Conservation (phyloP, 2,329 filamentous ascomycete species). For the Tolypocladium tropicale region DNA sequence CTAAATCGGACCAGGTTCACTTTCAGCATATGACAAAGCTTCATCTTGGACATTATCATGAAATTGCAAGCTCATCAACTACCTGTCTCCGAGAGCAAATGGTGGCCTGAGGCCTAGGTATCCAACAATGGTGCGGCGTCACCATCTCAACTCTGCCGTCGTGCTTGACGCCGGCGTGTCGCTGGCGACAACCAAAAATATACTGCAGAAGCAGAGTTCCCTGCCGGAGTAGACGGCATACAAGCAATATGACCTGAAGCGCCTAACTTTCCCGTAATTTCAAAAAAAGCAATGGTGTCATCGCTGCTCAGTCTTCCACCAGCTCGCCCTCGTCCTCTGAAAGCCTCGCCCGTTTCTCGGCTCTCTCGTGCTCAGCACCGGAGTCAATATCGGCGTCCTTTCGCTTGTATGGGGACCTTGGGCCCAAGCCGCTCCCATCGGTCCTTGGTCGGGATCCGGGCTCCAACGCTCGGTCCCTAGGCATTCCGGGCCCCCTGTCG, state of each 20-base stretch:
- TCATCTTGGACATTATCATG: not conserved
- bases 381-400: constrained; percentile 27
- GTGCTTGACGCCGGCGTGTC: not conserved
- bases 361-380: constrained; percentile 20
- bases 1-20: not conserved
- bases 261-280: not conserved
- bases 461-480: not conserved
- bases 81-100: not conserved
- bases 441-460: constrained; percentile 22
- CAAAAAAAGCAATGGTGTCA: too few species aligned
- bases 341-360: constrained; percentile 32
- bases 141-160: not conserved
- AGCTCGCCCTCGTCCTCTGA: constrained; percentile 41
- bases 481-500: constrained; percentile 15
- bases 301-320: constrained; percentile 19
- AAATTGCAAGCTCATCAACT: not conserved
- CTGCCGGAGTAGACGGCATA: not conserved
- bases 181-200: not conserved
- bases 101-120: not conserved
- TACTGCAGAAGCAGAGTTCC: not conserved
- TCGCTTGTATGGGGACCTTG: constrained; percentile 30
- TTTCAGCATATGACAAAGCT: not conserved
- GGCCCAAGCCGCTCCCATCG: constrained; percentile 17
- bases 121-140: not conserved
- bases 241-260: not conserved